Base-by-base conservation (phyloP, 179 eudicot genomes). In the Corrigiola litoralis region DNA sequence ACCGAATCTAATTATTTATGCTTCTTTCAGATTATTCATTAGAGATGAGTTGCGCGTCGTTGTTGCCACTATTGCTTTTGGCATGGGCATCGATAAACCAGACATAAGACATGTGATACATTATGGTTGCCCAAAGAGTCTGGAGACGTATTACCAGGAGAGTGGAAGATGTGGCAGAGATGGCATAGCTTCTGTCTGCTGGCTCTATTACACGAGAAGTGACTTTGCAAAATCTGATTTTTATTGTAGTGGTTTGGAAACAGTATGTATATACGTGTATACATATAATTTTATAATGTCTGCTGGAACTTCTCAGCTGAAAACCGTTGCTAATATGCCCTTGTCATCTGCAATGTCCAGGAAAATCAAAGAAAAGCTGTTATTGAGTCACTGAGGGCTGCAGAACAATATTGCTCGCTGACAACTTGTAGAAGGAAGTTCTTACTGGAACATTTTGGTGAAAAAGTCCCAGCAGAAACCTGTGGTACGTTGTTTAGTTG, bases 21-120 rank as follows among this genome's bases (percentile, higher is more conserved):
- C 44, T 59, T 48, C 3, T 38, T 76, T 58, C 82, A 90, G 97
- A 73, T 81, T 82, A 66, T 90, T 90, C 71, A 82, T 90, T 51
- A 85, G 92, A 73, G 97, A 90, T 73, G 97, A 90, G 72, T 74
- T 82, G 60, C 56, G 75, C 67, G 92, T 90, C 66, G 88, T 90
- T 87, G 97, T 88, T 63, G 97, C 95, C 37, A 90, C 97, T 56
- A 66, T 90, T 76, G 97, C 97, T 68, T 90, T 90, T 82, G 97
- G 97, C 67, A 90, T 90, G 97, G 97, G 97, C 47, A 90, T 90
- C 63, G 97, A 90, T 79, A 90, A 90, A 72, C 90, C 97, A 61
- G 70, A 90, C 73, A 81, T 90, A 53, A 80, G 97, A 47, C 76
- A 75, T 64, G 97, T 88, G 71, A 86, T 88, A 67, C 95, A 90